Evolutionary conservation across 2,329 filamentous ascomycete species (phyloP).

Genomic region (Aureobasidium leucospermi): DNA sequence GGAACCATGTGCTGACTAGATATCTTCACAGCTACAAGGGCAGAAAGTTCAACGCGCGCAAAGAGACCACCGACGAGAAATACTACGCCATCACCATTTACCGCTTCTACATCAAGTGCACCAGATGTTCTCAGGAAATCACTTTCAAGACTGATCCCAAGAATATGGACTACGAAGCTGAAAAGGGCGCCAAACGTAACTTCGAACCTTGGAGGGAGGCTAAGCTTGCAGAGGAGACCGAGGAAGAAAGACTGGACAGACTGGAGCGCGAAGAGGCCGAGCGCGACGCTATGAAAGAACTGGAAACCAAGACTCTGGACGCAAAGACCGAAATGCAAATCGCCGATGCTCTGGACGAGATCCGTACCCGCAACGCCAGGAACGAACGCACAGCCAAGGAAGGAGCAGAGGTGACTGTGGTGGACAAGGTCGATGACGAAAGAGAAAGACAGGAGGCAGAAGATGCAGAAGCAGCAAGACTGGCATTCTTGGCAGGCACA

Average conservation of each 20-base stretch:
- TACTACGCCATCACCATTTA: constrained; percentile 85
- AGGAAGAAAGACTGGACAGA: constrained; percentile 78
- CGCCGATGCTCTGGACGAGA: constrained; percentile 91
- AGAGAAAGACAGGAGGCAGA: constrained; percentile 65
- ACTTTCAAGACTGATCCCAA: constrained; percentile 93
- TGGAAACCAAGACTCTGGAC: constrained; percentile 89
- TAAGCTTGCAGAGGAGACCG: constrained; percentile 64
- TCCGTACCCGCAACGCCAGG: constrained; percentile 81
- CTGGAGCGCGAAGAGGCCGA: constrained; percentile 74
- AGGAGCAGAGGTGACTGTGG: constrained; percentile 50
- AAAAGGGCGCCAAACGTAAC: constrained; percentile 81
- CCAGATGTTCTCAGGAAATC: constrained; percentile 77
- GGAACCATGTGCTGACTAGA: neutral
- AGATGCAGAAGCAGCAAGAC: constrained; percentile 71
- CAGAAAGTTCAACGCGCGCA: constrained; percentile 90
- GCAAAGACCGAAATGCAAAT: constrained; percentile 94
- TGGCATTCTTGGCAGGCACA: constrained; percentile 64
- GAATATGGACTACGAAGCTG: constrained; percentile 79
- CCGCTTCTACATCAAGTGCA: constrained; percentile 78
- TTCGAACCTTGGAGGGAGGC: constrained; percentile 82
- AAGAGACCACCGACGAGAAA: constrained; percentile 84
- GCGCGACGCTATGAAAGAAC: constrained; percentile 85
- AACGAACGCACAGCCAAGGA: constrained; percentile 65
- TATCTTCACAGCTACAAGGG: constrained; percentile 48
- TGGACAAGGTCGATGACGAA: constrained; percentile 53